phyloP scores from a whole-genome alignment of 768 basidiomycete species.

The Kondoa malvinella region DNA sequence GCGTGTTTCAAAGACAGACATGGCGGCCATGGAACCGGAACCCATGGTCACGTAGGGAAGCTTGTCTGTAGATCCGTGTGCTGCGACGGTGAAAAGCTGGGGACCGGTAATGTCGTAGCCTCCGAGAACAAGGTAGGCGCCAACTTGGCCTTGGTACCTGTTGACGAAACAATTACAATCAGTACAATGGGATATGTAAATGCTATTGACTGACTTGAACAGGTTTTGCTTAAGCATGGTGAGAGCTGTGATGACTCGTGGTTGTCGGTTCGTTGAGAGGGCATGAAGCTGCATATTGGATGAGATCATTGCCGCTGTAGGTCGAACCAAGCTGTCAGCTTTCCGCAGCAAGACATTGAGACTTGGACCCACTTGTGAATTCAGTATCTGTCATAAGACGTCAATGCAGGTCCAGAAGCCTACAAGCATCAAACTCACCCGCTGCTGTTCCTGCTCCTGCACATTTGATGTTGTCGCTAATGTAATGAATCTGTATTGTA shows the following conservation, averaged over 20 bases:
- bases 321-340: conserved; percentile 33
- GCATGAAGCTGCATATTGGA: conserved; percentile 89
- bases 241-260: conserved; percentile 92
- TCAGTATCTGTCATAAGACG: conserved; percentile 49
- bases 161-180: neutral
- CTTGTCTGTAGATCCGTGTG: conserved; percentile 96
- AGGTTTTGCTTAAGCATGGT: conserved; percentile 96
- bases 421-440: neutral
- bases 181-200: neutral
- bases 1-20: conserved; percentile 84
- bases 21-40: conserved; percentile 84
- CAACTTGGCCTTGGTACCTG: conserved; percentile 83
- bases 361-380: conserved; percentile 40
- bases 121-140: conserved; percentile 87
- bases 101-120: conserved; percentile 89
- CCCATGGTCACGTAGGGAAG: conserved; percentile 99
- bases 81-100: conserved; percentile 86
- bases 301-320: conserved; percentile 59
- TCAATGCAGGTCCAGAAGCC: neutral
- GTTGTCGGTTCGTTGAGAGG: conserved; percentile 75
- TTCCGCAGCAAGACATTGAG: neutral
- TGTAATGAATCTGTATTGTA: conserved; percentile 72
- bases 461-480: conserved; percentile 86
- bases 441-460: conserved; percentile 99
- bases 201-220: conserved; percentile 48